Base-by-base conservation (phyloP, 805 yeast species). In the Candida germanica region DNA sequence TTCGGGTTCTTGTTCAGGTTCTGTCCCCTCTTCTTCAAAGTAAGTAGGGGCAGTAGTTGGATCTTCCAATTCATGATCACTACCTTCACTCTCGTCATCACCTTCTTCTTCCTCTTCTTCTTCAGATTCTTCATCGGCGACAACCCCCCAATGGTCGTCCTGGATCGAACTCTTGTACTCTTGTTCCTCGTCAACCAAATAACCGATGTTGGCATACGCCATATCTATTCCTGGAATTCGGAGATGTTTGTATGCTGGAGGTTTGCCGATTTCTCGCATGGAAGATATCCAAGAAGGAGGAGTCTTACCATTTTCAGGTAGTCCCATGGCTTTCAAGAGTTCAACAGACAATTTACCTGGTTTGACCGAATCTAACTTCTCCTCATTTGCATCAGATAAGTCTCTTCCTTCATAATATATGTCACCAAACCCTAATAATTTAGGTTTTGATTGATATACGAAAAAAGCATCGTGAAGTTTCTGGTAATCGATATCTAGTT, bases 381-480 rank as follows among this genome's bases (percentile, higher is more conserved):
- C 51, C 3, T 51, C 44, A 37, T 46, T 58, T 17, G 73, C 80
- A 33, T 71, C 75, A 12, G 47, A 46, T 10, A 65, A 48, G 37
- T 81, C 87, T 44, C 81, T 70, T 4, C 89, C 91, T 53, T 89
- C 97, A 49, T 72, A 83, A 57, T 77, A 87, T 8, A 85, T 56
- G 38, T 87, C 91, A 10, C 98, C 98, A 59, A 69, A 81, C 2
- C 66, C 69, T 15, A 76, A 69, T 32, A 91, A 48, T 28, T 70
- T 65, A 0, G 97, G 97, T 48, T 79, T 81, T 0, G 80, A 68
- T 50, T 91, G 96, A 49, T 74, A 64, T 53, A 81, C 82, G 71
- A 87, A 89, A 51, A 91, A 89, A 0, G 96, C 95, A 55, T 86
- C 85, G 53, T 87, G 80, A 14, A 91, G 59, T 44, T 79, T 83